Base-by-base conservation (phyloP, 495 filamentous ascomycete genomes). In the Penicillium coprophilum region DNA sequence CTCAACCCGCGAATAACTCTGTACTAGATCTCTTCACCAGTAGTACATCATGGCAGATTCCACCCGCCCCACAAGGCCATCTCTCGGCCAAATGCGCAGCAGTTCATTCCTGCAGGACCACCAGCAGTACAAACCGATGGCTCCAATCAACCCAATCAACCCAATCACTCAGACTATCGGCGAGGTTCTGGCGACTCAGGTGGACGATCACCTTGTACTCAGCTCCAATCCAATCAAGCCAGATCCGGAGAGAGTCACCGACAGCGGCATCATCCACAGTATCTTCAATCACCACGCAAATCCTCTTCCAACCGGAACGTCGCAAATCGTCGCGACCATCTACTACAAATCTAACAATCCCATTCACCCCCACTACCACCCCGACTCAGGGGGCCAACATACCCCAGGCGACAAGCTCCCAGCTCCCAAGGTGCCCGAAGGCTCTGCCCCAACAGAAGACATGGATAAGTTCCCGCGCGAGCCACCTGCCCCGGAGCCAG, bases 391-490 rank as follows among this genome's bases (percentile, higher is more conserved):
- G 6, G 51, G 63, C 8, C 50, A 61, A 45, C 54, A 57, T 38
- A 39, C 53, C 1, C 55, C 65, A 10, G 72, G 69, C 17, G 56
- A 68, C 36, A 69, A 63, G 46, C 66, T 79, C 19, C 77, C 73
- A 7, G 62, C 70, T 21, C 77, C 77, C 19, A 63, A 59, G 23
- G 66, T 77, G 20, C 73, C 77, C 9, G 62, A 68, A n/a, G 77
- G 77, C 10, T 77, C 75, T n/a, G 85, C 86, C 7, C 88, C 87
- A 10, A 86, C 83, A 36, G 78, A 80, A 45, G 84, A 85, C 50
- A 80, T 88, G 30, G 84, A 87, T 41, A 83, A 83, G 55, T 86
- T 87, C 59, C 87, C 87, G 8, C 81, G 89, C 46, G 87, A 90
- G 68, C 85, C 87, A 13, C 85, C 87, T 15, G 76, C 80, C 38